Evolutionary conservation across 2,329 filamentous ascomycete species (phyloP).

Genomic region (Zelopaecilomyces penicillatus): DNA sequence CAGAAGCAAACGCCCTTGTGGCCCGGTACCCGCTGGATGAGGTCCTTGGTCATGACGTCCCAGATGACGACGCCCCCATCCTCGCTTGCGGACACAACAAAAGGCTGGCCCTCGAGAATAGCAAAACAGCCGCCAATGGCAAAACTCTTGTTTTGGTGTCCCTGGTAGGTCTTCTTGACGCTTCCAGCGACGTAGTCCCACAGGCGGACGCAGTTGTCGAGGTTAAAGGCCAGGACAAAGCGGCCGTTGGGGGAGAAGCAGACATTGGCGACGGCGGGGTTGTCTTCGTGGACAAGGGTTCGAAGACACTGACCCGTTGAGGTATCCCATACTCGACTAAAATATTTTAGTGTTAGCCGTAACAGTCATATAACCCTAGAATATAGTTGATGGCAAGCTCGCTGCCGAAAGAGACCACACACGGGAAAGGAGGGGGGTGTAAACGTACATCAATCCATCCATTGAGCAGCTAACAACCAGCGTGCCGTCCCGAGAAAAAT

Average conservation of each 20-base stretch:
- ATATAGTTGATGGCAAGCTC: slow-evolving; percentile 56
- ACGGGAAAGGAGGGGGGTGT: slow-evolving; percentile 23
- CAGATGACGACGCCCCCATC: slow-evolving; percentile 79
- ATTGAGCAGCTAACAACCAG: slow-evolving; percentile 85
- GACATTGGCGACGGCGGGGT: slow-evolving; percentile 79
- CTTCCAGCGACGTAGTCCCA: slow-evolving; percentile 93
- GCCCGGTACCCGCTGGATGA: slow-evolving; percentile 58
- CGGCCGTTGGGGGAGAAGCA: slow-evolving; percentile 92
- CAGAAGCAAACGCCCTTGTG: slow-evolving; percentile 55
- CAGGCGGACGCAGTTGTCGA: slow-evolving; percentile 81
- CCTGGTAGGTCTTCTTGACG: slow-evolving; percentile 95
- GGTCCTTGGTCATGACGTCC: slow-evolving; percentile 80
- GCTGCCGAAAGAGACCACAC: slow-evolving; percentile 54
- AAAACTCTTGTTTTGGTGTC: slow-evolving; percentile 76
- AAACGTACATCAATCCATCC: slow-evolving; percentile 71
- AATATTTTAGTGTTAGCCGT: slow-evolving; percentile 9
- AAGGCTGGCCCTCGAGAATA: slow-evolving; percentile 39
- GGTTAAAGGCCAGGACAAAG: slow-evolving; percentile 82
- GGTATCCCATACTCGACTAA: slow-evolving; percentile 86
- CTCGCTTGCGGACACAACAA: slow-evolving; percentile 78
- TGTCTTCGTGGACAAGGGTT: slow-evolving; percentile 93
- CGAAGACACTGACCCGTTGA: slow-evolving; percentile 89
- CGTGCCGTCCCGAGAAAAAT: slow-evolving; percentile 87
- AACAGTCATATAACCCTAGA: slow-evolving; percentile 40
- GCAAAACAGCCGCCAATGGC: slow-evolving; percentile 83